These are phyloP conservation scores for Symbiodinium pilosum DNA, from an alignment of 73 alveolate species.

Conservation along the genomic window DNA sequence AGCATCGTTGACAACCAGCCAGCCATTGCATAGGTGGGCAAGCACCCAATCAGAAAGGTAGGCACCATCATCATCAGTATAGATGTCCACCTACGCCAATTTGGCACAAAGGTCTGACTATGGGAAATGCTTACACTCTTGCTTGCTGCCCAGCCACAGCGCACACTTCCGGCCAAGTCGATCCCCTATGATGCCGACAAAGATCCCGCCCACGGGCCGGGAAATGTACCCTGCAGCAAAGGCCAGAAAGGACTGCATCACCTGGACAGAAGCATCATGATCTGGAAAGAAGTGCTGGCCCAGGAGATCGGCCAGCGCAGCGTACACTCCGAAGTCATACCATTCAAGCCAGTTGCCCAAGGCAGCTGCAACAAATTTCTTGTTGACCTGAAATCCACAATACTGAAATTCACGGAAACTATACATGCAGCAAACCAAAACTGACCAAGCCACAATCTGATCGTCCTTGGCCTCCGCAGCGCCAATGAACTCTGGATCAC, in stretches of 20 bases:
- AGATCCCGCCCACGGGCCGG: conserved; percentile 68
- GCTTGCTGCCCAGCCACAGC: conserved; percentile 15
- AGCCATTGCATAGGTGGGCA: conserved; percentile 58
- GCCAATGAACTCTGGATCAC: not conserved
- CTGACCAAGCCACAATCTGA: not conserved
- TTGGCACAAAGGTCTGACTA: not conserved
- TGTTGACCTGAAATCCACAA: conserved; percentile 60
- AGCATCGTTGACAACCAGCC: conserved; percentile 46
- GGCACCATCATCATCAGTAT: conserved; percentile 52
- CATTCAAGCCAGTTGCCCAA: conserved; percentile 87
- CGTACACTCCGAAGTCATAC: conserved; percentile 88
- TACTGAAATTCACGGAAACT: no score
- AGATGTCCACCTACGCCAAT: not conserved
- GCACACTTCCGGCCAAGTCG: conserved; percentile 69
- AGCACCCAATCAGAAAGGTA: conserved; percentile 66
- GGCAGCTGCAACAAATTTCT: conserved; percentile 58
- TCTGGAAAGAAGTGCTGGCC: conserved; percentile 61
- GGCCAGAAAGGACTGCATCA: conserved; percentile 90
- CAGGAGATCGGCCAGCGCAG: conserved; percentile 58
- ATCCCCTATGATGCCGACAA: conserved; percentile 62
- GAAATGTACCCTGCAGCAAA: conserved; percentile 77
- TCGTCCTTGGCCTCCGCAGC: not conserved
- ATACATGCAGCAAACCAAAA: no score
- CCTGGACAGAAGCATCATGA: conserved; percentile 37
- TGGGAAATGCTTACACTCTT: not conserved